Evolutionary conservation across 179 eudicot genomes (phyloP), one percentile per base, ranked within the genome.

Genomic region (Corrigiola litoralis): DNA sequence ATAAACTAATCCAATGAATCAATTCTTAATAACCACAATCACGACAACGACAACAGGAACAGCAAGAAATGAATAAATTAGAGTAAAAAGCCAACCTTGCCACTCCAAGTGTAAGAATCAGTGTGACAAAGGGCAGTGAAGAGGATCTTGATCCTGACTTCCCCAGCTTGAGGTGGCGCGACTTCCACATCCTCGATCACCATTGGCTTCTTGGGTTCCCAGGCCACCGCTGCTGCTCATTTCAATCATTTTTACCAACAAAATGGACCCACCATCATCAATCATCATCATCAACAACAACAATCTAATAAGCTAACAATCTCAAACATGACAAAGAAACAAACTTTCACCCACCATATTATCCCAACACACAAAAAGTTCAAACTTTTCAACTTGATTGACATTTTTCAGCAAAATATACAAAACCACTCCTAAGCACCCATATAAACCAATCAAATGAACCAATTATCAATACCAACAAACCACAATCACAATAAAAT

Each of bases 41-140:
- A n/a, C n/a, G n/a, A n/a, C n/a, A n/a, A n/a, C n/a, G n/a, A n/a
- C n/a, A n/a, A n/a, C n/a, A n/a, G n/a, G n/a, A n/a, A n/a, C n/a
- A n/a, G n/a, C n/a, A 32, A 50, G 14, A 28, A 37, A 7, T 4
- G n/a, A 42, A 10, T 4, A 45, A 42, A 14, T 44, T 14, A 29
- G 46, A 14, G 13, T 14, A 18, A 5, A 28, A n/a, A 4, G 46
- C n/a, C n/a, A 32, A 74, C 78, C 78, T 75, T 75, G 58, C 99
- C 99, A 60, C 92, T 80, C 99, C 99, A 95, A 63, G 99, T 95
- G 72, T 95, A 95, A 59, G 99, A 97, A 74, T 95, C 99, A 29
- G 99, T 95, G 74, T 95, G 97, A 71, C 99, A 95, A 64, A 95
- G 96, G 29, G 99, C 99, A 28, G 99, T 83, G 77, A 42, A 95